A percentile compares a stretch with the other conserved stretches of the same genome.
phyloP scores from a whole-genome alignment of 768 basidiomycete genomes.

The Serendipita sp. region DNA sequence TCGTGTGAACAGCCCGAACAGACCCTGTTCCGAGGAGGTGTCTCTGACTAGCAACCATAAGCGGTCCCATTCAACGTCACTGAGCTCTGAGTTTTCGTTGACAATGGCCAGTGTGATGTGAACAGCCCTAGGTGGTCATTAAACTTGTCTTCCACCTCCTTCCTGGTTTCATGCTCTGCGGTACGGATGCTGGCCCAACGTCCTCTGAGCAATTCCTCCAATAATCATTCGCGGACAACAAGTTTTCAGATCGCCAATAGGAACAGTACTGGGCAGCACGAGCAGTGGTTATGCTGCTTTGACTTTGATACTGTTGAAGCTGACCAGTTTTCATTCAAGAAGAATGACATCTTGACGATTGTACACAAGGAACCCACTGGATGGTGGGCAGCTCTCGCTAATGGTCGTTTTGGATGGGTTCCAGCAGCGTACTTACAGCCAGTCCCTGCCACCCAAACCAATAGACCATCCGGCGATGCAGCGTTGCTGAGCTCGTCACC shows the following conservation, averaged over 20 bases:
- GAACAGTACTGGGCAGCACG: background rate
- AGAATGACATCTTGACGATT: slow-evolving; percentile 51
- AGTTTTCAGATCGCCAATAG: background rate
- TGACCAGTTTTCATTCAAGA: slow-evolving; percentile 42
- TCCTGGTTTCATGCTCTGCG: background rate
- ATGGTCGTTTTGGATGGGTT: slow-evolving; percentile 52
- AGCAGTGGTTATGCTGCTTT: slow-evolving; percentile 33
- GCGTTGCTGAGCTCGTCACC: background rate
- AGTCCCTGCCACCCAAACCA: background rate
- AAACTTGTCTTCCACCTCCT: background rate
- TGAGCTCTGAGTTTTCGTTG: too few species aligned
- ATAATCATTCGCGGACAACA: background rate
- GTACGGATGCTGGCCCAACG: background rate
- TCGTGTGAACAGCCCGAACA: too few species aligned
- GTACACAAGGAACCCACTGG: slow-evolving; percentile 54
- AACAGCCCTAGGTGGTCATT: too few species aligned
- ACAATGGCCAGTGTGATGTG: too few species aligned
- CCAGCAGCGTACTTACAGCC: slow-evolving; percentile 37
- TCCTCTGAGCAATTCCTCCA: background rate
- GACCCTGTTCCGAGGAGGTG: too few species aligned
- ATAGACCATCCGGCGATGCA: background rate
- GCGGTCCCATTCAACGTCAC: too few species aligned
- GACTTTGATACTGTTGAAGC: slow-evolving; percentile 50
- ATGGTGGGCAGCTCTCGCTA: slow-evolving; percentile 68
- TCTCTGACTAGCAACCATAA: too few species aligned